A percentile compares a stretch with the other conserved stretches of the same genome.
Evolutionary conservation across 192 early-diverging fungal genomes (phyloP).

Genomic region (Podila horticola): DNA sequence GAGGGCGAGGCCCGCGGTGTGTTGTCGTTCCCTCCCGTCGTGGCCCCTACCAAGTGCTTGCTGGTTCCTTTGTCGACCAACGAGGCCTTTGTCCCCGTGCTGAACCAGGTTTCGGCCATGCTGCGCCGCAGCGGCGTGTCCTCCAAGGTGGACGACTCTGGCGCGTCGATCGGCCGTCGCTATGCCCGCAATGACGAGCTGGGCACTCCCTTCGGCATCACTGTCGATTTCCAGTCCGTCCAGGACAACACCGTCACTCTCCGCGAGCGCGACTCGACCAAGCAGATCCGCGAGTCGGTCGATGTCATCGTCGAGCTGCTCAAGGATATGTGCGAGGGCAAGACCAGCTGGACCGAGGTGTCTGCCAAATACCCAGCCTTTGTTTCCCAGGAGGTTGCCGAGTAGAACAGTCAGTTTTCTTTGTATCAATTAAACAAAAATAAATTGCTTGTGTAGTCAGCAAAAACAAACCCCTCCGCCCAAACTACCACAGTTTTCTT

Average conservation of each 20-base stretch:
- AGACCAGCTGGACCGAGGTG: constrained; percentile 78
- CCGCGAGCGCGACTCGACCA: constrained; percentile 94
- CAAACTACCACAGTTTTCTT: no score
- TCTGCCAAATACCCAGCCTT: constrained; percentile 77
- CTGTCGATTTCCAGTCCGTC: constrained; percentile 98
- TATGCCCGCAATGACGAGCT: constrained; percentile 99
- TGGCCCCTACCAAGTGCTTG: constrained; percentile 96
- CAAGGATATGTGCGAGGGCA: constrained; percentile 78
- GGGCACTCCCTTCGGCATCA: constrained; percentile 97
- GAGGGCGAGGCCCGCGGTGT: constrained; percentile 90
- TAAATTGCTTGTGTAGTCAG: no score
- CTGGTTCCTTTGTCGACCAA: constrained; percentile 88
- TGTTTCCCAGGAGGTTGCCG: constrained; percentile 54
- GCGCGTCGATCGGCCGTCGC: constrained; percentile 90
- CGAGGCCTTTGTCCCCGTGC: constrained; percentile 74
- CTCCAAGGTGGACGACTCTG: constrained; percentile 89
- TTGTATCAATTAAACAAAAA: constrained; percentile 1
- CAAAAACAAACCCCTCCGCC: no score
- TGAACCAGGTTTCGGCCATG: constrained; percentile 60
- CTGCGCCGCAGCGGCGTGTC: constrained; percentile 83
- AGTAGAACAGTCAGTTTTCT: constrained; percentile 27
- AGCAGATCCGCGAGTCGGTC: constrained; percentile 89
- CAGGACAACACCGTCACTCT: constrained; percentile 94
- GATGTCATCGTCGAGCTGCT: constrained; percentile 79
- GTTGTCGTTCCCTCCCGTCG: constrained; percentile 88